Percentiles rank a stretch among this genome's conserved stretches.
Conservation (phyloP, 331 rosid species). For the Spiraea crenata region DNA sequence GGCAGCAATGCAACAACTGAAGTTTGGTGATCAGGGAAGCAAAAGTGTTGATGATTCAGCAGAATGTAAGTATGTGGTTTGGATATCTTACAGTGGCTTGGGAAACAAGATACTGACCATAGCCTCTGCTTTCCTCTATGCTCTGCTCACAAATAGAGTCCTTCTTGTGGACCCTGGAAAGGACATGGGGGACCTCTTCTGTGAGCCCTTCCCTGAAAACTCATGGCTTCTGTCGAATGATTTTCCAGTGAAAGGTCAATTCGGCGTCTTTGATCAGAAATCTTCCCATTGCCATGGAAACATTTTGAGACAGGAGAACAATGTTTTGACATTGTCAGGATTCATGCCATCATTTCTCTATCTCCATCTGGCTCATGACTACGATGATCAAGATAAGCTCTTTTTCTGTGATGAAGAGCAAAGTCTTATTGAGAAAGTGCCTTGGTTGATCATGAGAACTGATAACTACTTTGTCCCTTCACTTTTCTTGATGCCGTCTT, state of each 20-base stretch:
- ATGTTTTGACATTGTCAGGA: constrained; percentile 3
- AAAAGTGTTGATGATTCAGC: background rate
- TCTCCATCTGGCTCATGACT: constrained; percentile 75
- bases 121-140: constrained; percentile 56
- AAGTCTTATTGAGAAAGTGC: constrained; percentile 27
- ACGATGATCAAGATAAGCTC: constrained; percentile 54
- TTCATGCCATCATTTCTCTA: constrained; percentile 34
- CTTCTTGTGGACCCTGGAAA: constrained; percentile 50
- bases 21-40: constrained; percentile 1
- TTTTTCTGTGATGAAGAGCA: constrained; percentile 71
- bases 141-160: constrained; percentile 56
- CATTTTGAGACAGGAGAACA: constrained; percentile 46
- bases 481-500: constrained; percentile 61
- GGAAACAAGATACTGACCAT: constrained; percentile 64
- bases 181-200: constrained; percentile 50
- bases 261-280: constrained; percentile 33
- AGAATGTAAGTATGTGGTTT: constrained; percentile 52
- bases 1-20: constrained; percentile 1
- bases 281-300: constrained; percentile 48
- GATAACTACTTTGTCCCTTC: constrained; percentile 67
- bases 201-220: constrained; percentile 59
- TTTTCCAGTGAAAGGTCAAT: constrained; percentile 42
- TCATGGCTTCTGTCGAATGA: constrained; percentile 61
- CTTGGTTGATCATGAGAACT: constrained; percentile 57
- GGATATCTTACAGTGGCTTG: constrained; percentile 56